phyloP scores from a whole-genome alignment of 2,329 filamentous ascomycete species.

The Phaeomoniella chlamydospora region DNA sequence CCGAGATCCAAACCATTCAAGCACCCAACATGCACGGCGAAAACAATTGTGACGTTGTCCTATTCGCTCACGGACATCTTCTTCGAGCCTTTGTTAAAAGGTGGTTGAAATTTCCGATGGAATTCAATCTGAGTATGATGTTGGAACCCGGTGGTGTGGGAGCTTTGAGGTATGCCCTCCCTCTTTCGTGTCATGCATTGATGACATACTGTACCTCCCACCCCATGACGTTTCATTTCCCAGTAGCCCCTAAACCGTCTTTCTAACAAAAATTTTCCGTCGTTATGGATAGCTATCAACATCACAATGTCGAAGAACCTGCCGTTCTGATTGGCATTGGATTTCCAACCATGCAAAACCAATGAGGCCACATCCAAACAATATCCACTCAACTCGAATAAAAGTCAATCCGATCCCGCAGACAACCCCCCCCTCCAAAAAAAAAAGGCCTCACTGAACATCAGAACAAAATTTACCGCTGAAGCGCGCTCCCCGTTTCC shows the following conservation, averaged over 20 bases:
- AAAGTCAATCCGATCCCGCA: too few species aligned
- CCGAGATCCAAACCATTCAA: slow-evolving; percentile 25
- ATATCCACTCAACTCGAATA: too few species aligned
- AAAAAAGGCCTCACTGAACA: too few species aligned
- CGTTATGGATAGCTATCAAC: slow-evolving; percentile 50
- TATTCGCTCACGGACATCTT: slow-evolving; percentile 29
- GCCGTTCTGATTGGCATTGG: slow-evolving; percentile 65
- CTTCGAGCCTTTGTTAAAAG: slow-evolving; percentile 31
- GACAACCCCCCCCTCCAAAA: too few species aligned
- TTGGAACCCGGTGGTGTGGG: slow-evolving; percentile 28
- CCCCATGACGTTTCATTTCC: too few species aligned
- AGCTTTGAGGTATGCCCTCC: slow-evolving; percentile 20
- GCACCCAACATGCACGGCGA: slow-evolving; percentile 23
- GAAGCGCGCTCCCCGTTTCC: too few species aligned
- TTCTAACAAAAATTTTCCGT: slow-evolving; percentile 14
- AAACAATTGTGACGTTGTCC: slow-evolving; percentile 21
- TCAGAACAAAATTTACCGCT: too few species aligned
- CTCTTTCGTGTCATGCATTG: background rate
- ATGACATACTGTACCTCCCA: background rate
- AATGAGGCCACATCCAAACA: background rate
- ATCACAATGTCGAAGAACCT: slow-evolving; percentile 62
- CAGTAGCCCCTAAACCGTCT: too few species aligned
- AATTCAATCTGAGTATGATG: slow-evolving; percentile 27
- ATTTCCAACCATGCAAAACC: slow-evolving; percentile 24
- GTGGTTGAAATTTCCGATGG: slow-evolving; percentile 28